Evolutionary conservation across 2,329 filamentous ascomycete genomes (phyloP).

Genomic region (Colletotrichum cereale): DNA sequence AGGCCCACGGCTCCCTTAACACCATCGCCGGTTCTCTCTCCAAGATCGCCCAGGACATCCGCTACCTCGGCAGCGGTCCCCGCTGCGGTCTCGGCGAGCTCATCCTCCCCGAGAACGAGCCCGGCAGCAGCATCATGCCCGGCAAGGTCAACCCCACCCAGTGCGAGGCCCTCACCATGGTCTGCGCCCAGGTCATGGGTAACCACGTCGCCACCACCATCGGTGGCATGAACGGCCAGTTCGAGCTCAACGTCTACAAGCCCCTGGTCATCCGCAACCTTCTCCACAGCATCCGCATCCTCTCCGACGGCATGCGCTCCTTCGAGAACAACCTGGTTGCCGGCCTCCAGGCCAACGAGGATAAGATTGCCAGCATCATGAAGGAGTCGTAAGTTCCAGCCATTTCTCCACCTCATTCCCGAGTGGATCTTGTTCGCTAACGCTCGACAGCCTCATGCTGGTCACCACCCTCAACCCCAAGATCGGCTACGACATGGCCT

Average conservation of each 20-base stretch:
- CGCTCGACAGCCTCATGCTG: conserved; percentile 84
- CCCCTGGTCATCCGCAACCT: conserved; percentile 95
- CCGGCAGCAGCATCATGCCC: conserved; percentile 98
- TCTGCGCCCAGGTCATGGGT: conserved; percentile 97
- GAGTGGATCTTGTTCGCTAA: conserved; percentile 40
- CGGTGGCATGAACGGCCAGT: conserved; percentile 97
- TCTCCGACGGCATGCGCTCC: conserved; percentile 92
- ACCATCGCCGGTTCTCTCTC: conserved; percentile 91
- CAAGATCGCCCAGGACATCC: conserved; percentile 98
- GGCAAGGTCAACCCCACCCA: conserved; percentile 99
- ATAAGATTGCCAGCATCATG: conserved; percentile 88
- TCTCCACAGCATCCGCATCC: conserved; percentile 88
- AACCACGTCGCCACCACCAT: conserved; percentile 95
- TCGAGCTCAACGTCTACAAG: conserved; percentile 99
- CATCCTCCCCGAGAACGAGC: conserved; percentile 95
- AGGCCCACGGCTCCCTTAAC: conserved; percentile 94
- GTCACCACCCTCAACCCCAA: conserved; percentile 98
- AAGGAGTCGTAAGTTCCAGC: conserved; percentile 83
- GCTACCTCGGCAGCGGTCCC: conserved; percentile 95
- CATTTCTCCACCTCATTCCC: neutral
- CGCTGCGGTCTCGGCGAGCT: conserved; percentile 97
- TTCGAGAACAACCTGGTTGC: conserved; percentile 94
- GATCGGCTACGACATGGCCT: conserved; percentile 97
- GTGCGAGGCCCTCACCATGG: conserved; percentile 97
- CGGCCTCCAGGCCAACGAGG: conserved; percentile 92